Evolutionary conservation across 2,329 filamentous ascomycete species (phyloP).

Genomic region (Colletotrichum musae): DNA sequence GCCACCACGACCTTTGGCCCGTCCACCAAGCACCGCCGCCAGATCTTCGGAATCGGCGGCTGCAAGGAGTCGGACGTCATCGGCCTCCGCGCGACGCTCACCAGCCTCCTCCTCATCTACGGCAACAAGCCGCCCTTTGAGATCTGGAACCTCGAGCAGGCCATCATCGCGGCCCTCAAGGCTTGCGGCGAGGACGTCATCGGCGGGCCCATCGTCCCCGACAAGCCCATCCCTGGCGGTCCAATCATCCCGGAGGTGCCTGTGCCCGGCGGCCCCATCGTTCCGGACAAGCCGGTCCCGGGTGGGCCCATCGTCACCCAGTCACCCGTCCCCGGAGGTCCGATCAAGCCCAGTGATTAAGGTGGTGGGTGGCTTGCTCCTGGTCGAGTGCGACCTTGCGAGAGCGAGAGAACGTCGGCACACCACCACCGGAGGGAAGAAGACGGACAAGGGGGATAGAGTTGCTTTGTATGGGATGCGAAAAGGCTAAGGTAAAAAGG

Average conservation of each 20-base stretch:
- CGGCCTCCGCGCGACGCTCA: constrained; percentile 41
- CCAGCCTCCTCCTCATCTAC: constrained; percentile 40
- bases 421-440: background rate
- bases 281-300: constrained; percentile 49
- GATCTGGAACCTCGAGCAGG: constrained; percentile 41
- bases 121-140: constrained; percentile 35
- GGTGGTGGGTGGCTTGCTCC: background rate
- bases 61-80: constrained; percentile 42
- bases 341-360: constrained; percentile 35
- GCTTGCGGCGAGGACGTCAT: constrained; percentile 37
- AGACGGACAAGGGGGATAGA: constrained; percentile 21
- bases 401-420: constrained; percentile 3
- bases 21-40: constrained; percentile 34
- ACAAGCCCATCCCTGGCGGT: constrained; percentile 48
- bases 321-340: constrained; percentile 32
- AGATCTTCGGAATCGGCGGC: constrained; percentile 40
- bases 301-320: constrained; percentile 47
- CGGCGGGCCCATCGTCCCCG: constrained; percentile 42
- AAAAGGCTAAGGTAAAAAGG: background rate
- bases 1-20: constrained; percentile 23
- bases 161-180: constrained; percentile 41
- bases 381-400: constrained; percentile 3
- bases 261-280: constrained; percentile 26
- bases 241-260: constrained; percentile 49
- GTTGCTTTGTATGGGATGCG: constrained; percentile 20